Percentiles rank a stretch among this genome's conserved stretches.
Evolutionary conservation across 208 protist genomes (phyloP).

Genomic region (Trypanosoma boissoni): DNA sequence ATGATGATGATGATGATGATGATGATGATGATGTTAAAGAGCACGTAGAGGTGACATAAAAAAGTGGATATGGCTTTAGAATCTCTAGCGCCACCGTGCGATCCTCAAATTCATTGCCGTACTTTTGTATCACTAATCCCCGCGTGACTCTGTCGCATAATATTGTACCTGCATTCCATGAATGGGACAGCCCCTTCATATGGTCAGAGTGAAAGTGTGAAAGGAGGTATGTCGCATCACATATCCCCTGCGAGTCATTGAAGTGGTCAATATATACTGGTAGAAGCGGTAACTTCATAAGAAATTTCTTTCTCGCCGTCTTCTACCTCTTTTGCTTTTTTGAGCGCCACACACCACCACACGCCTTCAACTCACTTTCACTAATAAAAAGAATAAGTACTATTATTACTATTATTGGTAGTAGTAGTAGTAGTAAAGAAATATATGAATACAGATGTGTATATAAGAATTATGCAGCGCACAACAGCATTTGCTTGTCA

Average conservation of each 20-base stretch:
- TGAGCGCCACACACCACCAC: too few species aligned
- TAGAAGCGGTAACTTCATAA: constrained; percentile 58
- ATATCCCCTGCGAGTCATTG: constrained; percentile 7
- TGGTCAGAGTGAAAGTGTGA: constrained; percentile 91
- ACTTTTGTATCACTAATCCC: constrained; percentile 47
- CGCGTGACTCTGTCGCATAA: constrained; percentile 52
- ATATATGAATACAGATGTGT: background rate
- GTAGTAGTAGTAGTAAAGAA: background rate
- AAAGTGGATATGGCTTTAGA: constrained; percentile 4
- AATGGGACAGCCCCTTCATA: constrained; percentile 63
- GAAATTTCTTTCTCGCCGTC: too few species aligned
- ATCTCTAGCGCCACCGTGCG: constrained; percentile 4
- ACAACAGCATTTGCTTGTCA: too few species aligned
- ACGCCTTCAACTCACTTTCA: too few species aligned
- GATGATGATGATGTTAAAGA: too few species aligned
- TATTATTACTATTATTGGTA: background rate
- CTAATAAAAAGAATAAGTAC: too few species aligned
- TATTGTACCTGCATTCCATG: constrained; percentile 57
- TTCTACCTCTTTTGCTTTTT: too few species aligned
- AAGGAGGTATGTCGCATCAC: constrained; percentile 42
- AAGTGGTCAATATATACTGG: constrained; percentile 62
- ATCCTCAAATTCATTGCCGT: constrained; percentile 16
- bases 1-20: too few species aligned
- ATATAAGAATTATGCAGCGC: too few species aligned
- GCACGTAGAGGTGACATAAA: too few species aligned